Percentiles rank a stretch among this genome's conserved stretches.
These are phyloP conservation scores for Juncus effusus DNA, from an alignment of 176 grass and related monocot genomes.

Conservation along the genomic window DNA sequence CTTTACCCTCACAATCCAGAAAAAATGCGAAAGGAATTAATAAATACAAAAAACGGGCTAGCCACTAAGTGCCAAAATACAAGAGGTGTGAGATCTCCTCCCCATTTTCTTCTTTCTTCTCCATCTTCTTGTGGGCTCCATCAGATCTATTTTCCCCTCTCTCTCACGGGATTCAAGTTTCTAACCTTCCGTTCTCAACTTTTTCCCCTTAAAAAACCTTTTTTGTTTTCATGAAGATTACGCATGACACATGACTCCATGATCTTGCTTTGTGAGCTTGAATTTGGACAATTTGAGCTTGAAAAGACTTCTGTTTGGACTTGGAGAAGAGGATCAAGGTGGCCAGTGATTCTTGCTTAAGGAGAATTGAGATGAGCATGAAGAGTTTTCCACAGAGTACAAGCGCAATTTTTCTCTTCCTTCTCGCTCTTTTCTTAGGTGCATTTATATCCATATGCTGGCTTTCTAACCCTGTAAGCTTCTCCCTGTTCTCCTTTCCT, in stretches of 20 bases:
- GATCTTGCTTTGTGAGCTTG: neutral
- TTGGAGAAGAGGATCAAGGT: neutral
- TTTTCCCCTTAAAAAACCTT: no score
- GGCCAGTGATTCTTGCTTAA: slow-evolving; percentile 16
- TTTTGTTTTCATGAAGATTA: no score
- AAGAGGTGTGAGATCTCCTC: neutral
- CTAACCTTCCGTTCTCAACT: no score
- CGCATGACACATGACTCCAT: neutral
- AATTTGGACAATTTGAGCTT: neutral
- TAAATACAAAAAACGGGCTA: neutral
- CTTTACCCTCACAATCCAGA: no score
- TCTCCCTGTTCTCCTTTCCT: neutral
- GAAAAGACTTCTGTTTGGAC: neutral
- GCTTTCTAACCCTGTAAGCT: slow-evolving; percentile 30
- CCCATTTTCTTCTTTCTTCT: neutral
- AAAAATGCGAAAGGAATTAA: neutral
- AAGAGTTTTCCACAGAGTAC: slow-evolving; percentile 9
- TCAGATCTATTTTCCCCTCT: neutral
- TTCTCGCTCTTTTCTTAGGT: slow-evolving; percentile 33
- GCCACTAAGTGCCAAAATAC: slow-evolving; percentile 17
- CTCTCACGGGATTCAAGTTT: neutral
- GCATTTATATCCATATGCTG: slow-evolving; percentile 37
- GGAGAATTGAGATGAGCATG: slow-evolving; percentile 27
- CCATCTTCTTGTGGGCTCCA: slow-evolving; percentile 1
- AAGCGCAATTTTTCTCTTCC: slow-evolving; percentile 35